Percentiles rank a stretch among this genome's conserved stretches.
phyloP scores from a whole-genome alignment of 1,284 basidiomycete genomes.

The Cutaneotrichosporon cavernicola region DNA sequence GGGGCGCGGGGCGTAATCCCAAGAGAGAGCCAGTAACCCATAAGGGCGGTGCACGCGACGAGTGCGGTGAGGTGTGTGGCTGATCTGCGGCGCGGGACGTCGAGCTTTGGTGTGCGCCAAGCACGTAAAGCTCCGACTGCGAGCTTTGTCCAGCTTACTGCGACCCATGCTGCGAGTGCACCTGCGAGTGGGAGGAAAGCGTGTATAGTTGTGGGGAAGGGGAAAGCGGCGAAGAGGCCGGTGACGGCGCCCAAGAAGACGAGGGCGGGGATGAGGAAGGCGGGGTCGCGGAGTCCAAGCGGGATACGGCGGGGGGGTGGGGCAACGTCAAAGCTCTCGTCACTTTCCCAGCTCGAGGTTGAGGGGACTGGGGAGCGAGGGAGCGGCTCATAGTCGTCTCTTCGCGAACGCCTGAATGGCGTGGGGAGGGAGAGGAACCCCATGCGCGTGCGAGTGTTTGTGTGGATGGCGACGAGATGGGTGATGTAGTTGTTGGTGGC shows the following conservation, averaged over 20 bases:
- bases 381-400: not conserved
- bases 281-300: conserved; percentile 17
- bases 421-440: conserved; percentile 8
- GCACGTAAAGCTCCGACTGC: conserved; percentile 8
- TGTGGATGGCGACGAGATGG: not conserved
- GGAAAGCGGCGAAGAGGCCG: conserved; percentile 31
- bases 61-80: conserved; percentile 13
- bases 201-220: conserved; percentile 43
- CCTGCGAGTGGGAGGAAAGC: conserved; percentile 29
- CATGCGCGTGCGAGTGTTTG: conserved; percentile 4
- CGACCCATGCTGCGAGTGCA: conserved; percentile 26
- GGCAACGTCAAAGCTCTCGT: not conserved
- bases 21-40: conserved; percentile 25
- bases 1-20: conserved; percentile 24
- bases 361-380: not conserved
- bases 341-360: not conserved
- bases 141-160: conserved; percentile 21
- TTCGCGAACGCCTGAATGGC: not conserved
- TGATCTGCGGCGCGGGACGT: not conserved
- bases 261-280: conserved; percentile 13
- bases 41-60: conserved; percentile 16
- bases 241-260: conserved; percentile 11
- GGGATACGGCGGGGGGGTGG: conserved; percentile 5
- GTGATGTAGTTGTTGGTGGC: not conserved
- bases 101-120: conserved; percentile 6